Conservation (phyloP, 2,329 filamentous ascomycete species). For the Colletotrichum australisinense region DNA sequence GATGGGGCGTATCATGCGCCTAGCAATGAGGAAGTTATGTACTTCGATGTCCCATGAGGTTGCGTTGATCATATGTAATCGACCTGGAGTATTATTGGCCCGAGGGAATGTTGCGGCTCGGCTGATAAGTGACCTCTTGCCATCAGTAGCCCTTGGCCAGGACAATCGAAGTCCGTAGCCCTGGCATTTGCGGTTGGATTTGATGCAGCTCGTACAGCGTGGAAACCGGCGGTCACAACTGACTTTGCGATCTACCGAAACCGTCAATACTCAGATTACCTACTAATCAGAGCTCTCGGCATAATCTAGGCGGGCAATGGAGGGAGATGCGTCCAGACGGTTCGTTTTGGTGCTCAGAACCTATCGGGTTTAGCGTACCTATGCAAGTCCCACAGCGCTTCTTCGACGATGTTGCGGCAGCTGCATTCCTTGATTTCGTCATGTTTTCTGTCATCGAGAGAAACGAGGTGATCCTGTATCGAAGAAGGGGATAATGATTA, state of each 20-base stretch:
- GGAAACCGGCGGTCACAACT: constrained; percentile 39
- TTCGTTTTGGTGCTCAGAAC: not conserved
- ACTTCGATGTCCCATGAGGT: constrained; percentile 39
- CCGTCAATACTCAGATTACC: not conserved
- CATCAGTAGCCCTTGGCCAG: constrained; percentile 42
- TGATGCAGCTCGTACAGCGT: constrained; percentile 38
- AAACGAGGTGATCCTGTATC: not conserved
- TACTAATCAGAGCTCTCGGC: not conserved
- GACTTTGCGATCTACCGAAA: constrained; percentile 39
- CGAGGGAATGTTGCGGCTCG: not conserved
- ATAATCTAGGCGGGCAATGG: not conserved
- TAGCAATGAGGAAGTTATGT: not conserved
- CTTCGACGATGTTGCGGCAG: not conserved
- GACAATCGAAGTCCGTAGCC: constrained; percentile 43
- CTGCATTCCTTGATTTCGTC: not conserved
- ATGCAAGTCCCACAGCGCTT: constrained; percentile 13
- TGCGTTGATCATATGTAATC: constrained; percentile 38
- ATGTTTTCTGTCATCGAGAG: not conserved
- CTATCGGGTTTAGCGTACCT: not conserved
- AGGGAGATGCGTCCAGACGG: not conserved
- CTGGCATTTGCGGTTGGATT: constrained; percentile 38
- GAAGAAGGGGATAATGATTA: not conserved
- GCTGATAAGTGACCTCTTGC: constrained; percentile 38
- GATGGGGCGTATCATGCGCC: not conserved
- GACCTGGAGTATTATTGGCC: not conserved